Conservation (phyloP, 345 rosid species). For the Trapa bicornis region DNA sequence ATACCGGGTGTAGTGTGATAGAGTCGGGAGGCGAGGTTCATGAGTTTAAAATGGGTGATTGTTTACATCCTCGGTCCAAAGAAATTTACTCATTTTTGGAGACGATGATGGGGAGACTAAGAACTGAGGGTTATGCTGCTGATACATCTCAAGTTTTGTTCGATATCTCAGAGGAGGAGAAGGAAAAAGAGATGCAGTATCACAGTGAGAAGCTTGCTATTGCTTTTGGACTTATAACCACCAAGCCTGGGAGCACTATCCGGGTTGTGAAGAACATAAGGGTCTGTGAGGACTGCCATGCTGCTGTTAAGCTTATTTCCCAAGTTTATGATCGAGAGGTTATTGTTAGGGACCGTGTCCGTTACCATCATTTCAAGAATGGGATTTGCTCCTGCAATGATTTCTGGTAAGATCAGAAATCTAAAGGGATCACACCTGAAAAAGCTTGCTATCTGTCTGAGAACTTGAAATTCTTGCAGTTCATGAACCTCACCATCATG, state of each 20-base stretch:
- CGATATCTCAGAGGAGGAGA: constrained; percentile 51
- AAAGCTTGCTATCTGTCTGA: not conserved
- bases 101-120: constrained; percentile 50
- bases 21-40: constrained; percentile 58
- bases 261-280: constrained; percentile 77
- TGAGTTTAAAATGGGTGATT: constrained; percentile 70
- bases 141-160: constrained; percentile 59
- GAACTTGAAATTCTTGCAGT: not conserved
- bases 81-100: constrained; percentile 45
- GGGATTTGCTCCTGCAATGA: constrained; percentile 77
- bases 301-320: constrained; percentile 67
- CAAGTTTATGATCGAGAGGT: constrained; percentile 48
- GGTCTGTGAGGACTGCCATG: constrained; percentile 78
- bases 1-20: constrained; percentile 73
- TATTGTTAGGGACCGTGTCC: constrained; percentile 70
- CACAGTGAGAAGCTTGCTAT: constrained; percentile 88
- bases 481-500: not conserved
- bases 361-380: constrained; percentile 77
- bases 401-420: constrained; percentile 44
- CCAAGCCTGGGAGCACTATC: constrained; percentile 53
- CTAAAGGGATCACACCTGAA: not conserved
- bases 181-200: constrained; percentile 50
- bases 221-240: constrained; percentile 61
- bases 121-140: constrained; percentile 63
- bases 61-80: constrained; percentile 35